Evolutionary conservation across 495 filamentous ascomycete species (phyloP).

Genomic region (Aspergillus wentii): DNA sequence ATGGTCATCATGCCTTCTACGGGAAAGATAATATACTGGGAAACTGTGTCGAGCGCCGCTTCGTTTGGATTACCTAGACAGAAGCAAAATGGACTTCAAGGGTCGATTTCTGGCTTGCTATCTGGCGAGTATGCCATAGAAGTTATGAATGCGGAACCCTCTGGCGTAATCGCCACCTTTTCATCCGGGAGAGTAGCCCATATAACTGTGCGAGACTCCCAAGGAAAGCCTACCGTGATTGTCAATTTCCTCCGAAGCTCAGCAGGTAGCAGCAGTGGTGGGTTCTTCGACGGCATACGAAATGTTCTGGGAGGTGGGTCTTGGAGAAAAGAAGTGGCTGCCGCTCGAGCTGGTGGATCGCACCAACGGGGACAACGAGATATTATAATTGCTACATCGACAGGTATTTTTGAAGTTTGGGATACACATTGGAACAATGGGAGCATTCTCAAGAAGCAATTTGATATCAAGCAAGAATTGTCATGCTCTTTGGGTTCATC

Average conservation of each 20-base stretch:
- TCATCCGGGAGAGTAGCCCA: slow-evolving; percentile 83
- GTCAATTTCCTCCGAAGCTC: slow-evolving; percentile 66
- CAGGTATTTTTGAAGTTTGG: slow-evolving; percentile 77
- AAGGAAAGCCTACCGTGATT: slow-evolving; percentile 75
- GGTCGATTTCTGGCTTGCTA: slow-evolving; percentile 62
- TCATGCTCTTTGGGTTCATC: slow-evolving; percentile 13
- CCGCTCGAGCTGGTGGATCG: slow-evolving; percentile 64
- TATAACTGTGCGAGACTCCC: slow-evolving; percentile 73
- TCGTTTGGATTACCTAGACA: slow-evolving; percentile 71
- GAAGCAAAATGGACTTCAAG: slow-evolving; percentile 71
- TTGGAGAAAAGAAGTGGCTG: slow-evolving; percentile 69
- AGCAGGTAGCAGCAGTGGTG: slow-evolving; percentile 38
- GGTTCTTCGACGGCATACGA: slow-evolving; percentile 73
- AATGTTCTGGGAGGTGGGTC: slow-evolving; percentile 61
- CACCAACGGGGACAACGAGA: slow-evolving; percentile 77
- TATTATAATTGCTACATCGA: slow-evolving; percentile 68
- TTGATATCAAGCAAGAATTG: slow-evolving; percentile 43
- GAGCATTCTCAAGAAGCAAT: slow-evolving; percentile 47
- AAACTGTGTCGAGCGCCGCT: slow-evolving; percentile 79
- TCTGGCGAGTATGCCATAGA: slow-evolving; percentile 73
- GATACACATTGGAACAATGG: slow-evolving; percentile 79
- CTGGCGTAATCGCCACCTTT: slow-evolving; percentile 77
- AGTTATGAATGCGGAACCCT: slow-evolving; percentile 75
- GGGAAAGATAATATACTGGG: slow-evolving; percentile 90
- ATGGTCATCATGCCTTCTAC: slow-evolving; percentile 76